Conservation (phyloP, 352 stramenopile genomes). For the Hyaloperonospora arabidopsidis region DNA sequence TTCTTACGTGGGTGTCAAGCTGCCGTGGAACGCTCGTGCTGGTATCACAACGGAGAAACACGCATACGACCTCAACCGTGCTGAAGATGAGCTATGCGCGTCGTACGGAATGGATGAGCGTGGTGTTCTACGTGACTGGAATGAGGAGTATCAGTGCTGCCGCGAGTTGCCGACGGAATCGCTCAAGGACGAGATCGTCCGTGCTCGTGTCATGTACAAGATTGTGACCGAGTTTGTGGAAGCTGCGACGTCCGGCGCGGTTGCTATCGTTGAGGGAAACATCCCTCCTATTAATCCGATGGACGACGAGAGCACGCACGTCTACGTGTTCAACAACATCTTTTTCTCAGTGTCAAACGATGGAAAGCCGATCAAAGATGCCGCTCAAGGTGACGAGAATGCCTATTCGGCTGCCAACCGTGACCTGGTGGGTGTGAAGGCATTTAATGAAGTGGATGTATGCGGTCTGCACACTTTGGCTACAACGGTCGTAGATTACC, state of each 20-base stretch:
- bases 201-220: conserved; percentile 91
- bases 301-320: conserved; percentile 87
- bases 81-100: conserved; percentile 86
- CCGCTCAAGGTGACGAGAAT: conserved; percentile 57
- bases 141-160: conserved; percentile 94
- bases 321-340: conserved; percentile 97
- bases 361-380: conserved; percentile 58
- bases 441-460: conserved; percentile 89
- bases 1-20: conserved; percentile 63
- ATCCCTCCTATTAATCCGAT: conserved; percentile 95
- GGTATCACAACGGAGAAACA: conserved; percentile 33
- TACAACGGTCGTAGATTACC: conserved; percentile 92
- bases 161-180: conserved; percentile 68
- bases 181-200: conserved; percentile 87
- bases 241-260: conserved; percentile 76
- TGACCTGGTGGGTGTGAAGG: conserved; percentile 84
- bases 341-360: conserved; percentile 93
- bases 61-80: conserved; percentile 73
- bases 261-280: conserved; percentile 92
- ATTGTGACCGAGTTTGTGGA: conserved; percentile 93
- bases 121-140: conserved; percentile 92
- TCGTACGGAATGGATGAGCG: conserved; percentile 89
- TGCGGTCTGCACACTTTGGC: conserved; percentile 89
- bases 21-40: conserved; percentile 71
- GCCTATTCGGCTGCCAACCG: conserved; percentile 83